Percentiles rank a stretch among this genome's conserved stretches.
Conservation (phyloP, 2,329 filamentous ascomycete genomes). For the Cryphonectria radicalis region DNA sequence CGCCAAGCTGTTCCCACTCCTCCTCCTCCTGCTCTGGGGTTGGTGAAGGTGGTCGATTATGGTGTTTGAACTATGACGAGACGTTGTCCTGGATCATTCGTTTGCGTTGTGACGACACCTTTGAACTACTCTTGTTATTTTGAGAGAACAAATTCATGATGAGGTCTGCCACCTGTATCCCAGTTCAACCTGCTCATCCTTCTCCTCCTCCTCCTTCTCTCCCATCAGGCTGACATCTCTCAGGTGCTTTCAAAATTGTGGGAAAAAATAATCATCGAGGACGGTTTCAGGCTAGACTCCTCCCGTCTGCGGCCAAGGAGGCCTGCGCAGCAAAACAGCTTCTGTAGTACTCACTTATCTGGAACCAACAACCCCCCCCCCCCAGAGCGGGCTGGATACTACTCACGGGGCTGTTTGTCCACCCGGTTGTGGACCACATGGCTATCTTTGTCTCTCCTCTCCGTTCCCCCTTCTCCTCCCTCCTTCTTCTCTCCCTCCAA, state of each 20-base stretch:
- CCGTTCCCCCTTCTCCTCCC: neutral
- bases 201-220: neutral
- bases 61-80: neutral
- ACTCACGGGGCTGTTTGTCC: neutral
- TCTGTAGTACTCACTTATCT: neutral
- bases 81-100: too few relatives aligned
- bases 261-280: neutral
- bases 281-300: neutral
- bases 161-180: neutral
- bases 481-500: neutral
- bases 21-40: neutral
- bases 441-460: neutral
- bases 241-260: neutral
- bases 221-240: neutral
- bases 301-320: neutral
- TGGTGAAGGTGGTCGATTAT: neutral
- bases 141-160: neutral
- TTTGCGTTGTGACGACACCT: neutral
- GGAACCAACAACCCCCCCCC: neutral
- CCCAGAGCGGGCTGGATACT: neutral
- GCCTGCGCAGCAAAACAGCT: neutral
- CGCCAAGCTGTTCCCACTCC: neutral
- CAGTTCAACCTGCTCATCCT: neutral
- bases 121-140: neutral
- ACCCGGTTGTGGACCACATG: conserved; percentile 2